Percentiles rank a stretch among this genome's conserved stretches.
These are phyloP conservation scores for Rhizopogon salebrosus DNA, from an alignment of 768 basidiomycete genomes.

Conservation along the genomic window DNA sequence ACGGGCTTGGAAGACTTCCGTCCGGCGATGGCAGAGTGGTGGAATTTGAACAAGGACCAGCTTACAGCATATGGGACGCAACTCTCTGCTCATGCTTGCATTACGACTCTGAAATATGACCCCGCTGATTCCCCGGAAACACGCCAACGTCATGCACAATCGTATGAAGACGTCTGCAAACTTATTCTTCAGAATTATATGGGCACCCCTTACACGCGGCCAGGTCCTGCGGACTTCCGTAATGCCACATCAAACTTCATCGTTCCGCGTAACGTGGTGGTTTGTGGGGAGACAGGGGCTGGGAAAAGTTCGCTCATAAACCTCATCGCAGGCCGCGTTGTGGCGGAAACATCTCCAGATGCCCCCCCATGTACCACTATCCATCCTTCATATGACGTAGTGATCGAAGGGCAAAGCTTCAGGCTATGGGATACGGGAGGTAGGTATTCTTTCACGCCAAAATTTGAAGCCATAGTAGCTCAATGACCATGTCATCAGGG, in stretches of 20 bases:
- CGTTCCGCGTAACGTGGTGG: slow-evolving; percentile 17
- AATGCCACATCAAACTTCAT: no score
- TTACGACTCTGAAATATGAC: no score
- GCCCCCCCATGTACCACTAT: slow-evolving; percentile 24
- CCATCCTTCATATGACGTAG: slow-evolving; percentile 9
- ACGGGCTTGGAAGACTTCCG: slow-evolving; percentile 15
- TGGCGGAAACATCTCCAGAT: slow-evolving; percentile 7
- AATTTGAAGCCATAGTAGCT: no score
- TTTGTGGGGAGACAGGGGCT: slow-evolving; percentile 28
- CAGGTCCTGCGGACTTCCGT: no score
- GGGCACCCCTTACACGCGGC: no score
- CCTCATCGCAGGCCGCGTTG: slow-evolving; percentile 18
- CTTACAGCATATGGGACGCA: slow-evolving; percentile 13
- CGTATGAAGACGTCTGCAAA: no score
- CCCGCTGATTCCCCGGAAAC: no score
- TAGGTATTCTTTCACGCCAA: slow-evolving; percentile 6
- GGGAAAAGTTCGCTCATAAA: slow-evolving; percentile 31
- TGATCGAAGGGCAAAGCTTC: slow-evolving; percentile 1
- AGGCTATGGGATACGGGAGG: slow-evolving; percentile 9
- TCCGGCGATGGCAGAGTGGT: slow-evolving; percentile 24
- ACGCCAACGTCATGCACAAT: no score
- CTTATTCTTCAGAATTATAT: no score
- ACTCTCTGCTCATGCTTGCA: no score
- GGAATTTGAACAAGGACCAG: slow-evolving; percentile 19
- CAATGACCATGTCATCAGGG: no score